These are phyloP conservation scores for Penstemon newberryi DNA, from an alignment of 257 asterid genomes.

Conservation along the genomic window DNA sequence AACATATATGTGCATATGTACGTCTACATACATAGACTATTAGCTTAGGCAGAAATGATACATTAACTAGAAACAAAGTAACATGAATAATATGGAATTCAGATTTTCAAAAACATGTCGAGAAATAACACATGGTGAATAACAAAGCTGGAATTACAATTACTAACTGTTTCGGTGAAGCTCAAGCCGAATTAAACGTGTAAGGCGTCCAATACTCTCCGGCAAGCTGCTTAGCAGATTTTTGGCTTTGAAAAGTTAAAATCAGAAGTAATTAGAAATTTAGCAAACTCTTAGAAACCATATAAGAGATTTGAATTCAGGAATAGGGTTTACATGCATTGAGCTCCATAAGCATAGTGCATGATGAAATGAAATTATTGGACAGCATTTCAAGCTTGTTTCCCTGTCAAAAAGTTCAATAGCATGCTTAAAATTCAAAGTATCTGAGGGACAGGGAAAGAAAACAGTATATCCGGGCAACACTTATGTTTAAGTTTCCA, in stretches of 20 bases:
- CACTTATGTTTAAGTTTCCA: conserved; percentile 17
- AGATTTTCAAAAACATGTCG: conserved; percentile 7
- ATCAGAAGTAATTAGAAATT: conserved; percentile 29
- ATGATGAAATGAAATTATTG: conserved; percentile 64
- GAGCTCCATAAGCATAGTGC: conserved; percentile 79
- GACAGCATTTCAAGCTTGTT: conserved; percentile 69
- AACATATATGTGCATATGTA: not conserved
- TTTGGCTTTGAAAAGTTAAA: conserved; percentile 56
- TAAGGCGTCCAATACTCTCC: conserved; percentile 77
- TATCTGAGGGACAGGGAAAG: conserved; percentile 15
- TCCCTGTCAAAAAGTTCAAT: conserved; percentile 57
- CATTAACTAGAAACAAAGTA: conserved; percentile 15
- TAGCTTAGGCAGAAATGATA: conserved; percentile 20
- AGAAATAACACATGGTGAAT: conserved; percentile 4
- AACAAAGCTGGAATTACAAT: conserved; percentile 37
- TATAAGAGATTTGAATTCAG: conserved; percentile 27
- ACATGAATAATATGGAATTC: not conserved
- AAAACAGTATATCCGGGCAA: conserved; percentile 24
- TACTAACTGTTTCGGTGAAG: conserved; percentile 92
- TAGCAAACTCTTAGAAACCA: conserved; percentile 23
- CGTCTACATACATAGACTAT: not conserved
- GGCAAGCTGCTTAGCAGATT: conserved; percentile 69
- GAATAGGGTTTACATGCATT: conserved; percentile 68
- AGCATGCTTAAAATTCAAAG: conserved; percentile 20
- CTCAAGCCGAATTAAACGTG: conserved; percentile 79